These are phyloP conservation scores for Terana coerulea DNA, from an alignment of 768 basidiomycete species.

Conservation along the genomic window DNA sequence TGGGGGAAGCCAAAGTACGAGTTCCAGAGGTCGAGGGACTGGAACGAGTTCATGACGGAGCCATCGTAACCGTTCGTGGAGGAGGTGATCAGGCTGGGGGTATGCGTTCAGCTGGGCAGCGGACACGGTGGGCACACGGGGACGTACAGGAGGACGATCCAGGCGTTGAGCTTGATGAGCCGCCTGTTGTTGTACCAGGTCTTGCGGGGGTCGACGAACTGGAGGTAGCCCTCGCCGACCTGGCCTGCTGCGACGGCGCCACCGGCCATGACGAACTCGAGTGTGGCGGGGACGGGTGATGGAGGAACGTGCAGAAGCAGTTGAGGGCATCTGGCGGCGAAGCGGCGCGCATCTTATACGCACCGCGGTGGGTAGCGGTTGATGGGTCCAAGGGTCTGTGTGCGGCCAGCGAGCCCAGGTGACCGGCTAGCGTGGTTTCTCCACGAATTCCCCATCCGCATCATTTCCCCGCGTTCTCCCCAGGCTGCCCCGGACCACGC, in stretches of 20 bases:
- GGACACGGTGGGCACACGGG: neutral
- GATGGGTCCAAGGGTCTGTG: no score
- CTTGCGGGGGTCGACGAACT: constrained; percentile 59
- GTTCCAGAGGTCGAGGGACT: constrained; percentile 63
- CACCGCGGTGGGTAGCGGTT: no score
- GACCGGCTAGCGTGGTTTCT: constrained; percentile 13
- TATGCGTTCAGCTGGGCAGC: neutral
- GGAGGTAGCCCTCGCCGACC: constrained; percentile 37
- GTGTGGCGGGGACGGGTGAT: constrained; percentile 9
- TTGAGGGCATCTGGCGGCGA: constrained; percentile 14
- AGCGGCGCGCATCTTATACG: neutral
- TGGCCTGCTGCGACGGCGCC: constrained; percentile 38
- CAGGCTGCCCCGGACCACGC: constrained; percentile 14
- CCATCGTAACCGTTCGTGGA: constrained; percentile 76
- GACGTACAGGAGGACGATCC: constrained; percentile 64
- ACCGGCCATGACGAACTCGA: constrained; percentile 46
- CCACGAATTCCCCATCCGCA: constrained; percentile 18
- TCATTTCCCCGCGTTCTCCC: constrained; percentile 16
- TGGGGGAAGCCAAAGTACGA: constrained; percentile 53
- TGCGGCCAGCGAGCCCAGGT: constrained; percentile 9
- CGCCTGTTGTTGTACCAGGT: constrained; percentile 79
- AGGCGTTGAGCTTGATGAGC: constrained; percentile 62
- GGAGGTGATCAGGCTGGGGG: constrained; percentile 62
- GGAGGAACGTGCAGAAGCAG: constrained; percentile 23
- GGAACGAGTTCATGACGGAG: constrained; percentile 79